Base-by-base conservation (phyloP, 192 early-diverging fungal species). In the Umbelopsis sp. region DNA sequence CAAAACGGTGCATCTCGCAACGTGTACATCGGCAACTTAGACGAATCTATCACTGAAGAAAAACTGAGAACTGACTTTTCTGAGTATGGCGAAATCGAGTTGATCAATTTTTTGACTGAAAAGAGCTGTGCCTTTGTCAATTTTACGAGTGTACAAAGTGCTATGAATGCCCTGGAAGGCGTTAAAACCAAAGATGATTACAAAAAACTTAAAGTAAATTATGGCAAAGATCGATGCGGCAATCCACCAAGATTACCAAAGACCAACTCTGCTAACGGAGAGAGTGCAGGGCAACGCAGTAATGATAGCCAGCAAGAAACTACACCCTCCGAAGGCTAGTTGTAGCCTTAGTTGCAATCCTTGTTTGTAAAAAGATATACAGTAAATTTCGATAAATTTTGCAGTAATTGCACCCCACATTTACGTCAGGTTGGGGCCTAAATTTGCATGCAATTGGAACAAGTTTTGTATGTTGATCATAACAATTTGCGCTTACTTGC, bases 111-210 rank as follows among this genome's bases (percentile, higher is more conserved):
- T 22, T 73, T 95, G 25, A 79, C 77, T 50, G 92, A 94, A 37
- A 95, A 94, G 74, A 91, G 83, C 49, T 93, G 92, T 72, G 91
- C 84, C 7, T 96, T 96, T 79, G 91, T 96, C 68, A 93, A 91
- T 78, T 95, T 91, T 74, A 90, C 89, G n/a, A 89, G 90, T 66
- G 85, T 96, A 49, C 66, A 70, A 4, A 84, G 68, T 52, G 93
- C 94, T 15, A 87, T 96, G 61, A 86, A 86, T 47, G 94, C 93
- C 18, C 84, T 93, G 10, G 87, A 89, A 22, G 78, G 72, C 2
- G 87, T 91, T 68, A 84, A 83, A 44, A 22, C 20, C 20, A 82
- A 89, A 25, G 82, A 87, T 13, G 86, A 80, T 16, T 92, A 91
- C 71, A 69, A 47, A 25, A 72, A 73, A 13, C 81, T 80, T 55